phyloP scores from a whole-genome alignment of 805 yeast species.

The Starmerella davenportii region DNA sequence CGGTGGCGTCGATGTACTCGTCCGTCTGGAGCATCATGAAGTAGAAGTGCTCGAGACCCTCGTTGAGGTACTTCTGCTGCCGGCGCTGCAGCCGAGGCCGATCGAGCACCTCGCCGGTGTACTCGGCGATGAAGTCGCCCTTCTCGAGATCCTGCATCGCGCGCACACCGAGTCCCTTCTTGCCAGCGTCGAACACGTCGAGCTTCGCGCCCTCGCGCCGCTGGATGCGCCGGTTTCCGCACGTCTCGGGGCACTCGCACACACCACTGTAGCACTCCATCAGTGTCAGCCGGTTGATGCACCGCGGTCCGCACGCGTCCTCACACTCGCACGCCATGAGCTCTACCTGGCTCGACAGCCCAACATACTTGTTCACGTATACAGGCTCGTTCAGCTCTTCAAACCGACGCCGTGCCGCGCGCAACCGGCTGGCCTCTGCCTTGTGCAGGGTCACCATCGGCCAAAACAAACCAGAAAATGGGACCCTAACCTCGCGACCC shows the following conservation, averaged over 20 bases:
- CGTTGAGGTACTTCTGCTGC: conserved; percentile 45
- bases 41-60: conserved; percentile 61
- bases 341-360: conserved; percentile 59
- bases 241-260: conserved; percentile 49
- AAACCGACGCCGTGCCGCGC: conserved; percentile 50
- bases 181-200: conserved; percentile 66
- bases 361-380: conserved; percentile 44
- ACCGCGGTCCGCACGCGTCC: conserved; percentile 53
- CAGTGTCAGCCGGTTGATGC: conserved; percentile 81
- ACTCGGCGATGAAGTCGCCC: conserved; percentile 70
- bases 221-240: conserved; percentile 84
- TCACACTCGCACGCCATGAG: conserved; percentile 85
- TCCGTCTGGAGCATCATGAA: conserved; percentile 91
- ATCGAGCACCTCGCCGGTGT: conserved; percentile 84
- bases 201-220: conserved; percentile 50
- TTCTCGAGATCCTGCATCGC: conserved; percentile 42
- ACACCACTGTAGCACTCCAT: conserved; percentile 70
- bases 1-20: conserved; percentile 88
- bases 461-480: too few species aligned
- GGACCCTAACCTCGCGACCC: too few species aligned
- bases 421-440: conserved; percentile 17
- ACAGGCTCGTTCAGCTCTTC: conserved; percentile 37
- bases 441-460: conserved; percentile 12
- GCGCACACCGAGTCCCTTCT: conserved; percentile 79
- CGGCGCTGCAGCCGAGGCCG: conserved; percentile 57